Conservation (phyloP, 2,329 filamentous ascomycete species). For the Fusarium tjaetaba region DNA sequence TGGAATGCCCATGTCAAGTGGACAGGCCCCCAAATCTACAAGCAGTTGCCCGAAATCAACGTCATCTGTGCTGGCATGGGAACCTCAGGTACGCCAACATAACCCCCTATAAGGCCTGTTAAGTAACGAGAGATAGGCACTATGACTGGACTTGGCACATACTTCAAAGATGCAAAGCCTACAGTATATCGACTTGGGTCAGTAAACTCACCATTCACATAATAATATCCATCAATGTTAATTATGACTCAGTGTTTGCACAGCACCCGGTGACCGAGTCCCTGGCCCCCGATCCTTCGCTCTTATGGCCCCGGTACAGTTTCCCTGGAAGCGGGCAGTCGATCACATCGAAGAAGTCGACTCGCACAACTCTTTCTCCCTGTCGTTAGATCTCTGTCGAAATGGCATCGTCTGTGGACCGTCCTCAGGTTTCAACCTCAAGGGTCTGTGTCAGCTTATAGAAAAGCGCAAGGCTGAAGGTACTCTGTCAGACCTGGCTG, state of each 20-base stretch:
- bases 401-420: constrained; percentile 69
- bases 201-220: background rate
- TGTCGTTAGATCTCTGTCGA: constrained; percentile 64
- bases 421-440: constrained; percentile 67
- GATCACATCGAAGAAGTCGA: constrained; percentile 67
- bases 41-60: constrained; percentile 65
- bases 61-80: constrained; percentile 67
- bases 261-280: constrained; percentile 64
- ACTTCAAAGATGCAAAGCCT: constrained; percentile 61
- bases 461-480: constrained; percentile 58
- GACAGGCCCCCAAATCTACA: constrained; percentile 68
- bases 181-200: constrained; percentile 54
- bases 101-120: too few species aligned
- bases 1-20: constrained; percentile 65
- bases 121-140: constrained; percentile 42
- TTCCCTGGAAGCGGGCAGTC: constrained; percentile 66
- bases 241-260: constrained; percentile 61
- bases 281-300: constrained; percentile 66
- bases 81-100: constrained; percentile 56
- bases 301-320: constrained; percentile 60
- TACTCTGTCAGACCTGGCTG: constrained; percentile 55
- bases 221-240: background rate
- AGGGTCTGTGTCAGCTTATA: constrained; percentile 61
- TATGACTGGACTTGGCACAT: constrained; percentile 61
- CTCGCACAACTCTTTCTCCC: constrained; percentile 61